Conservation (phyloP, 2,329 filamentous ascomycete genomes). For the Penicillium sp. region DNA sequence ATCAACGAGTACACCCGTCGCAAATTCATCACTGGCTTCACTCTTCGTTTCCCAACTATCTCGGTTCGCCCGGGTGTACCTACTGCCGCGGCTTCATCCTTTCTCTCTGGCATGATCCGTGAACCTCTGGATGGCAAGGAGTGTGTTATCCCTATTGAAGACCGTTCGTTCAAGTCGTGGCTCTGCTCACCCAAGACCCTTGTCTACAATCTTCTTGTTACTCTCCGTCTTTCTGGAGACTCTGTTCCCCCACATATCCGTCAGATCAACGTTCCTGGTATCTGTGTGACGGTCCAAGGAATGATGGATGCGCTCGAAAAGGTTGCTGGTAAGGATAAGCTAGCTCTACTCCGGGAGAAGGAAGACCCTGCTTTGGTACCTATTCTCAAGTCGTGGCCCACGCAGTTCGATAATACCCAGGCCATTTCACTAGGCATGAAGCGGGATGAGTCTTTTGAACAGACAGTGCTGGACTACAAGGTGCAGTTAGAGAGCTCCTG, state of each 20-base stretch:
- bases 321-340: conserved; percentile 54
- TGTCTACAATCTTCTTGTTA: conserved; percentile 54
- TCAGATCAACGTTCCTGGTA: conserved; percentile 58
- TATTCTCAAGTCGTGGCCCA: conserved; percentile 58
- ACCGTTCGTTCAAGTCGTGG: conserved; percentile 52
- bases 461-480: conserved; percentile 58
- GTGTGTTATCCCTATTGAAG: conserved; percentile 53
- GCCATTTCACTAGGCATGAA: conserved; percentile 53
- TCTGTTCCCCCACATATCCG: conserved; percentile 46
- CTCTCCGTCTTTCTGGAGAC: conserved; percentile 45
- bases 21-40: conserved; percentile 58
- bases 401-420: conserved; percentile 53
- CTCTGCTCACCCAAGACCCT: conserved; percentile 55
- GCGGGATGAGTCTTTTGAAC: conserved; percentile 53
- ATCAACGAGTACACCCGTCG: conserved; percentile 63
- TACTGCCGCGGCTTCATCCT: conserved; percentile 61
- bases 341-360: conserved; percentile 52
- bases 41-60: conserved; percentile 60
- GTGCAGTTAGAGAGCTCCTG: conserved; percentile 27
- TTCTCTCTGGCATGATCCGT: conserved; percentile 62
- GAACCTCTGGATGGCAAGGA: conserved; percentile 59
- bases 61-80: conserved; percentile 61
- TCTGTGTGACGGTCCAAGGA: conserved; percentile 52
- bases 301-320: conserved; percentile 57
- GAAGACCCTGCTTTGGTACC: conserved; percentile 50